Percentiles rank a stretch among this genome's conserved stretches.
Conservation (phyloP, 805 yeast genomes). For the Kodamaea fukazawae region DNA sequence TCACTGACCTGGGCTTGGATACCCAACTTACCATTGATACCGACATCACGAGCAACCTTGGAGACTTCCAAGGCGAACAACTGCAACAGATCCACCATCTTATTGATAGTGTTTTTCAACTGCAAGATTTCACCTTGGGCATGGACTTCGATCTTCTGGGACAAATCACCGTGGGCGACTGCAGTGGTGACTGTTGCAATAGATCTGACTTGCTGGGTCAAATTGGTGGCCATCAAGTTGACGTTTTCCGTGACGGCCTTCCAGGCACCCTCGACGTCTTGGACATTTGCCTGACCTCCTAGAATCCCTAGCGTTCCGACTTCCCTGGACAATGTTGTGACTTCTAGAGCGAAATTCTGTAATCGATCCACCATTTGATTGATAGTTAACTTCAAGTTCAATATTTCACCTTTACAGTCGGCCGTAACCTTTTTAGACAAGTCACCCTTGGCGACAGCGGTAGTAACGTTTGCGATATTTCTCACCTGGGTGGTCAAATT, state of each 20-base stretch:
- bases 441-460: constrained; percentile 85
- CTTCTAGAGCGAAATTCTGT: constrained; percentile 46
- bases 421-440: constrained; percentile 79
- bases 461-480: constrained; percentile 82
- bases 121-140: constrained; percentile 91
- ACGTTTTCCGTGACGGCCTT: constrained; percentile 49
- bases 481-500: constrained; percentile 86
- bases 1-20: constrained; percentile 89
- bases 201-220: constrained; percentile 76
- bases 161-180: constrained; percentile 85
- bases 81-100: constrained; percentile 89
- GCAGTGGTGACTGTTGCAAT: constrained; percentile 91
- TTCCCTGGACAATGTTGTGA: constrained; percentile 45
- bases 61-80: constrained; percentile 87
- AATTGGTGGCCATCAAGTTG: constrained; percentile 47
- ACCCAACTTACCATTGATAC: constrained; percentile 89
- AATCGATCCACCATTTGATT: constrained; percentile 52
- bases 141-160: constrained; percentile 81
- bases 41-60: constrained; percentile 88
- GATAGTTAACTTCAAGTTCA: constrained; percentile 46
- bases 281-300: constrained; percentile 53
- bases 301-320: constrained; percentile 47
- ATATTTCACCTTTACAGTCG: constrained; percentile 68
- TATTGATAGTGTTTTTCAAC: constrained; percentile 80
- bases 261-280: constrained; percentile 52